A percentile compares a stretch with the other conserved stretches of the same genome.
Evolutionary conservation across 1,284 basidiomycete genomes (phyloP).

Genomic region (Cystobasidium sp.): DNA sequence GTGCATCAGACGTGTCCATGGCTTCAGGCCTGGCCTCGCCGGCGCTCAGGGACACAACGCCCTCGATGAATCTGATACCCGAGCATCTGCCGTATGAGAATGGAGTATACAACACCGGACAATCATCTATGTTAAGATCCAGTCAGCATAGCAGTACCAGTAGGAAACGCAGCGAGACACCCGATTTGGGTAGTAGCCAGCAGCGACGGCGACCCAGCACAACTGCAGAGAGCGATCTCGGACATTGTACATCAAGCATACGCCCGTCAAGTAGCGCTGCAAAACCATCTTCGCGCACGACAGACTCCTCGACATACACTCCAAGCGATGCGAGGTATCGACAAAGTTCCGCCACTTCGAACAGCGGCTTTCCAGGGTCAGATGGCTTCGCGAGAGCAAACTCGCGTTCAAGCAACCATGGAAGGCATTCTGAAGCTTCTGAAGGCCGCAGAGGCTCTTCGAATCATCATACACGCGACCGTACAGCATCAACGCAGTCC

Average conservation of each 20-base stretch:
- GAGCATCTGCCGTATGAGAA: constrained; percentile 35
- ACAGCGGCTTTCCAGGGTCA: neutral
- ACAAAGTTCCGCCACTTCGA: constrained; percentile 15
- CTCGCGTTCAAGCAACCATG: constrained; percentile 10
- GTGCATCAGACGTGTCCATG: constrained; percentile 9
- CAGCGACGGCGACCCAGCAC: constrained; percentile 19
- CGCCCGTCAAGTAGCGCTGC: neutral
- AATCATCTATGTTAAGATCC: neutral
- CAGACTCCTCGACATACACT: neutral
- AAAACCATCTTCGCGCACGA: neutral
- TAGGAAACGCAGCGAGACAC: constrained; percentile 11
- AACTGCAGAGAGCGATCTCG: constrained; percentile 17
- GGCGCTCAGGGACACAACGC: constrained; percentile 24
- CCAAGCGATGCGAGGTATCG: constrained; percentile 6
- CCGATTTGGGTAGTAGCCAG: constrained; percentile 5
- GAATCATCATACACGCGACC: neutral
- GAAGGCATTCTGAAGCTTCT: neutral
- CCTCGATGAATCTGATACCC: constrained; percentile 38
- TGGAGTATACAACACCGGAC: neutral
- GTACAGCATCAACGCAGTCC: constrained; percentile 1
- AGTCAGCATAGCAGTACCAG: constrained; percentile 13
- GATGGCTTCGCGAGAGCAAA: neutral
- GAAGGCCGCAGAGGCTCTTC: neutral
- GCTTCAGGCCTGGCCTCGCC: neutral
- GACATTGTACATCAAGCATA: neutral